Evolutionary conservation across 768 basidiomycete species (phyloP), one percentile per base, ranked within the genome.

Genomic region (Panus rudis): DNA sequence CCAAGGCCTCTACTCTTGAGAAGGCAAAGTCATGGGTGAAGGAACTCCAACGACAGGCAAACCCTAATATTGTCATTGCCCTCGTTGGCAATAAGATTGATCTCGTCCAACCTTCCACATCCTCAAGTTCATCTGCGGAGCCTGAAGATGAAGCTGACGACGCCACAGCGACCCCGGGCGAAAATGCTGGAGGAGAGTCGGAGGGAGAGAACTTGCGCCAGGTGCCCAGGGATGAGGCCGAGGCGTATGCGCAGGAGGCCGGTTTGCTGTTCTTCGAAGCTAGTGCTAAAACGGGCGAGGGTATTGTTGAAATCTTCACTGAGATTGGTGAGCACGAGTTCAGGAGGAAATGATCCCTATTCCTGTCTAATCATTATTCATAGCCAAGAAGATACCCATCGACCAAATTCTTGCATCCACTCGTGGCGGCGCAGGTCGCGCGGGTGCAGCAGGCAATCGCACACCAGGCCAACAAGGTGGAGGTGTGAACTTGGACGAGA

Each of bases 1-100:
- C 94, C 39, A 96, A 97, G 66, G 87, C 90, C 34, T 77, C 85
- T 45, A 94, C 92, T 57, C 73, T 99, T 46, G 94, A 98, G 64
- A 98, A 98, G 64, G 96, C 96, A 42, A 97, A 98, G 71, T 92
- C 93, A 23, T 99, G 96, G 96, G 92, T 99, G 46, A 97, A 96
- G 70, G 96, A 99, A 66, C 75, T 99, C 19, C 96, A 99, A 62
- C 81, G 96, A 52, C 96, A 99, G 60, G 96, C 96, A 19, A 96
- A 97, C 62, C 93, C 94, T 26, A 98, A 98, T 63, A 98, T 98
- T 59, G 93, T 99, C 60, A 97, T 99, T 56, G 93, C 94, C 5
- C 81, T 99, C 40, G 92, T 91, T 10, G 96, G 96, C 23, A 99
- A 99, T 76, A 98, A 99, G 67, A 78, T 97, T 49, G 84, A 97